Conservation (phyloP, 345 rosid genomes). For the Hibiscus mutabilis region DNA sequence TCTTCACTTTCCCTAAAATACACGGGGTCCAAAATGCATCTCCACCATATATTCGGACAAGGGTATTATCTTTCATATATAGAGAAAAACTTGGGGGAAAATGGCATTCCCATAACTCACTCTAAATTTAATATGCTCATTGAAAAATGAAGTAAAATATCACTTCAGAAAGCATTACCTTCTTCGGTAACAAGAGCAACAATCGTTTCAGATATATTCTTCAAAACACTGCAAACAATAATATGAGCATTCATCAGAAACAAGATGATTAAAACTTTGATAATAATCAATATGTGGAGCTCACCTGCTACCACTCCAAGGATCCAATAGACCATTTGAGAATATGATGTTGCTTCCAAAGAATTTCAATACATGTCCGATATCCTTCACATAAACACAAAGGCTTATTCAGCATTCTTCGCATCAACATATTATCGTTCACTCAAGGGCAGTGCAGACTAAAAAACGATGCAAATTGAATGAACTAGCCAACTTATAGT, state of each 20-base stretch:
- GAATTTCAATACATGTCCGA: constrained; percentile 46
- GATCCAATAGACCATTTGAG: constrained; percentile 91
- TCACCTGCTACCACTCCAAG: constrained; percentile 97
- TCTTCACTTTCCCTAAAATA: too few species aligned
- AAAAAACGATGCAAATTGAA: not conserved
- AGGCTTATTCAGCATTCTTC: not conserved
- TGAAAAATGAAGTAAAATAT: not conserved
- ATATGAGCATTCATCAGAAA: constrained; percentile 16
- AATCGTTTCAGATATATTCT: constrained; percentile 63
- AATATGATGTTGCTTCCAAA: constrained; percentile 94
- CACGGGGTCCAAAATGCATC: too few species aligned
- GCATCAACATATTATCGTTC: not conserved
- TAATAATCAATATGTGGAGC: constrained; percentile 6
- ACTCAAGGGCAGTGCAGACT: not conserved
- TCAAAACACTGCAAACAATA: constrained; percentile 57
- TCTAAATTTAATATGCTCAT: not conserved
- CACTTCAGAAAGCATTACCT: constrained; percentile 44
- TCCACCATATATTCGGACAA: not conserved
- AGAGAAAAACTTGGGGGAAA: not conserved
- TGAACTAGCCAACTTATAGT: not conserved
- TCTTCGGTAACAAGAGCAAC: constrained; percentile 80
- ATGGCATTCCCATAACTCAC: not conserved
- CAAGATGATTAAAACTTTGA: not conserved
- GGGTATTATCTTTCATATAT: not conserved
- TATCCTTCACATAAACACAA: constrained; percentile 42